Base-by-base conservation (phyloP, 2,329 filamentous ascomycete genomes). In the Chrysosporium queenslandicum region DNA sequence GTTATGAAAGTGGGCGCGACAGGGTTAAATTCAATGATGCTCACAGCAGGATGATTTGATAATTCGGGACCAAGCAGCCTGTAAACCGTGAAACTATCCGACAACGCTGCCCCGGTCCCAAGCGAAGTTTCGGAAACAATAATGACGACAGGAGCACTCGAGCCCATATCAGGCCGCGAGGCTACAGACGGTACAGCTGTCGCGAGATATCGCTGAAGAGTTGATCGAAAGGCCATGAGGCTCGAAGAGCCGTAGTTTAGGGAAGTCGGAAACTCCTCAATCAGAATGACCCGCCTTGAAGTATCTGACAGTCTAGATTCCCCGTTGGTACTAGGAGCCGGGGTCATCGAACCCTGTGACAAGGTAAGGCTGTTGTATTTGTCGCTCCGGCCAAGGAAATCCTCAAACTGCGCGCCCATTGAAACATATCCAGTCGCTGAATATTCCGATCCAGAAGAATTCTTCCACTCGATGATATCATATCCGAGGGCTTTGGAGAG, bases 1-100 rank as follows among this genome's bases (percentile, higher is more conserved):
- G 81, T 77, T 61, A 98, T 78, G 39, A 91, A 79, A 0, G 91
- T 92, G 0, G 88, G 83, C 0, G 92, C 92, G 55, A 98, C 84
- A 11, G 86, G 79, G 62, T 98, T 98, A 71, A 97, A 98, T 58
- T 95, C 90, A 58, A 98, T 87, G 4, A 86, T 75, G 7, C 80
- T 81, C 1, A 88, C 82, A 12, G 83, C 83, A 0, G 87, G 83
- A 67, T 97, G 89, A 39, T 85, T 82, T 12, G 88, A 76, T 40
- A 98, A 86, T 58, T 92, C 86, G 0, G 89, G 84, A 0, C 94
- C 92, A 2, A 98, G 79, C 16, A 98, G 72, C 21, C 90, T 82
- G 70, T 97, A 87, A 0, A 88, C 88, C 0, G 92, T 98, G 62
- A 97, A 89, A 67, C 87, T 96, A 63, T 97, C 90, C 11, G 87